phyloP scores from a whole-genome alignment of 306 rosid genomes.

The Alnus rubra region DNA sequence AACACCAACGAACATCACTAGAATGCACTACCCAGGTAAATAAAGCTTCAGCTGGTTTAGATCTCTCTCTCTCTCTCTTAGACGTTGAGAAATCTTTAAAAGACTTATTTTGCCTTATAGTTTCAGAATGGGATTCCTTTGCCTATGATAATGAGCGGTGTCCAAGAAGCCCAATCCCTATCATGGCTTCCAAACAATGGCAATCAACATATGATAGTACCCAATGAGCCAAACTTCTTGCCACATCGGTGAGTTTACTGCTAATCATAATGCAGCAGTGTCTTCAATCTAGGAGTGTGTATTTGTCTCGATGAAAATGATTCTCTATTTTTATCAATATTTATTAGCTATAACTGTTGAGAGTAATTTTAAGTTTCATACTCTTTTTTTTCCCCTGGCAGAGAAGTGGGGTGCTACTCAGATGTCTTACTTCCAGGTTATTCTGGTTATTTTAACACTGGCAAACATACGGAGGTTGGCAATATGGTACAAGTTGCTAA shows the following conservation, averaged over 20 bases:
- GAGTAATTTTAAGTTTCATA: not conserved
- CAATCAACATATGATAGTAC: constrained; percentile 47
- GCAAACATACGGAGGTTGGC: constrained; percentile 49
- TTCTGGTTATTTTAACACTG: constrained; percentile 42
- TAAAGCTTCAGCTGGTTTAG: not conserved
- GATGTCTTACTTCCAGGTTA: constrained; percentile 51
- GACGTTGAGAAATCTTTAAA: not conserved
- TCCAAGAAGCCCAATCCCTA: constrained; percentile 62
- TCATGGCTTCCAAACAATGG: constrained; percentile 62
- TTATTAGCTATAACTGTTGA: not conserved
- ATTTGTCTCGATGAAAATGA: not conserved
- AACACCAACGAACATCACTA: constrained; percentile 53
- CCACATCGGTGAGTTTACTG: constrained; percentile 52
- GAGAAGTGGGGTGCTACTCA: constrained; percentile 59
- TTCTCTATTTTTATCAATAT: not conserved
- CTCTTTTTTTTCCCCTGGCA: constrained; percentile 33
- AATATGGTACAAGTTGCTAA: constrained; percentile 45
- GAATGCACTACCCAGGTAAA: constrained; percentile 58
- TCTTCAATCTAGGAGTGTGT: not conserved
- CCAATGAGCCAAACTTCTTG: constrained; percentile 49
- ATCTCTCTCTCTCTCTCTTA: not conserved
- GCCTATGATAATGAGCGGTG: constrained; percentile 53
- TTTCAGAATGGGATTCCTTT: constrained; percentile 58
- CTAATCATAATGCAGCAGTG: not conserved
- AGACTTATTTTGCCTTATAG: constrained; percentile 34